These are phyloP conservation scores for Ceratocystis diversiconidia DNA, from an alignment of 2,329 filamentous ascomycete species.

Conservation along the genomic window DNA sequence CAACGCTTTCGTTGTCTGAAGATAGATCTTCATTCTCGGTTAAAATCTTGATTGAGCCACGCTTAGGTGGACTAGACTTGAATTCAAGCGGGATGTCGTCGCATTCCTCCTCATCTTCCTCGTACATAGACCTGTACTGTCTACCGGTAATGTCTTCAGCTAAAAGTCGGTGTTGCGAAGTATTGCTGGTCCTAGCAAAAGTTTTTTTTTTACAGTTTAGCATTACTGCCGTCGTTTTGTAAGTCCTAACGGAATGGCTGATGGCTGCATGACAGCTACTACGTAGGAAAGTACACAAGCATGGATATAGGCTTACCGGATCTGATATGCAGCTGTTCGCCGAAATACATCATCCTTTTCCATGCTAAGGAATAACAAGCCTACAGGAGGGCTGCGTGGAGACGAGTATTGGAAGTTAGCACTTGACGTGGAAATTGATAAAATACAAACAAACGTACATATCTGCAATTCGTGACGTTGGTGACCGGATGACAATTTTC, in stretches of 20 bases:
- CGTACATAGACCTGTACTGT: conserved; percentile 17
- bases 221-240: not conserved
- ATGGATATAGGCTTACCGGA: conserved; percentile 40
- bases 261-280: conserved; percentile 8
- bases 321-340: conserved; percentile 60
- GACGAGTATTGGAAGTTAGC: not conserved
- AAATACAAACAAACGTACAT: not conserved
- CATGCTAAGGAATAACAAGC: conserved; percentile 87
- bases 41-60: conserved; percentile 38
- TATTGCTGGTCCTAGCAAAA: not conserved
- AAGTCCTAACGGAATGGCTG: conserved; percentile 17
- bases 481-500: conserved; percentile 78
- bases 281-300: no score
- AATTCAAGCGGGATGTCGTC: conserved; percentile 35
- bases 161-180: not conserved
- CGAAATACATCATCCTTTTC: conserved; percentile 58
- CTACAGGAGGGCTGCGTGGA: conserved; percentile 31
- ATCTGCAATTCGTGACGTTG: conserved; percentile 25
- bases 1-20: conserved; percentile 44
- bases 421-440: not conserved
- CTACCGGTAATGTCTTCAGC: not conserved
- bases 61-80: conserved; percentile 32
- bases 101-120: conserved; percentile 29
- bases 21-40: conserved; percentile 22
- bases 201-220: not conserved